Base-by-base conservation (phyloP, 768 basidiomycete species). In the Fomitopsis serialis region DNA sequence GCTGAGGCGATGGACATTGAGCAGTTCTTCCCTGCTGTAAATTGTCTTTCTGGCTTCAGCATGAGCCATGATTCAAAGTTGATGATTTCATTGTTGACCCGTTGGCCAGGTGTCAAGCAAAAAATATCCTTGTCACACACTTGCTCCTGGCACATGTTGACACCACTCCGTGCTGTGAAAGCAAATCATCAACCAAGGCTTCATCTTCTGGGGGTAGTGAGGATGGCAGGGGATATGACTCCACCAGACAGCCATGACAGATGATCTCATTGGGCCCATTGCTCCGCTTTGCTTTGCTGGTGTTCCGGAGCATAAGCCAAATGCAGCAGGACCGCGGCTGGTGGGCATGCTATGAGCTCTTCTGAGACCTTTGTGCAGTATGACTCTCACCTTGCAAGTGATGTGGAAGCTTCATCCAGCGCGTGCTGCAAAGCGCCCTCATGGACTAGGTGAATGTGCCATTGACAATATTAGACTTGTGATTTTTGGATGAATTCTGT, bases 31-130 rank as follows among this genome's bases (percentile, higher is more conserved):
- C 59, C 73, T 76, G 56, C 67, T 65, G 46, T 70, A 23, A 45
- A 23, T 46, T 51, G 8, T 51, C 52, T 62, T 84, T 87, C 69
- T 84, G 80, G 58, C 73, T 48, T 86, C 84, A 13, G 89, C 79
- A 21, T 93, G 82, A 17, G 77, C 74, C 54, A 87, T 67, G 54
- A 99, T 79, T 98, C 97, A 64, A 92, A 96, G 70, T 97, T 98
- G 77, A 99, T 89, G 55, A 97, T 75, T 63, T 98, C 94, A 65
- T 99, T 97, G 69, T 98, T 97, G 45, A 98, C 74, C 97, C 97
- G 98, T 60, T 84, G 78, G 8, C 72, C 71, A 2, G 91, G 90
- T 49, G 65, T 66, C 42, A 99, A 68, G 21, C 89, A 81, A 2
- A 66, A 59, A 5, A 99, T 61, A 64, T 97, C 92, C 43, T 72